Evolutionary conservation across 2,329 filamentous ascomycete species (phyloP), one percentile per base, ranked within the genome.

Genomic region (Cadophora sp.): DNA sequence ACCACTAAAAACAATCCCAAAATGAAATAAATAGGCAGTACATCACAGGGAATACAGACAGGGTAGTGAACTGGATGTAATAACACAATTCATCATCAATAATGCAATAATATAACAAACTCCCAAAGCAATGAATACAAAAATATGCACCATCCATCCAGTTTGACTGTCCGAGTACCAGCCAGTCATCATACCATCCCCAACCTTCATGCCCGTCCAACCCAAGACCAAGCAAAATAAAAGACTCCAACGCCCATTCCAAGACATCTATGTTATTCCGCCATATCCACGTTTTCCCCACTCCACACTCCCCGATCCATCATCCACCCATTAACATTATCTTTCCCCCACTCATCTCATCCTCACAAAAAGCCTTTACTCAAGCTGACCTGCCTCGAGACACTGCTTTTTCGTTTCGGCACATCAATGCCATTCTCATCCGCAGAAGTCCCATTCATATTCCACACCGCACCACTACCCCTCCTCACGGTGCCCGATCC

Each of bases 331-430:
- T 60, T 48, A 47, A 30, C 24, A 60, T 60, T 60, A 60, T 8
- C 16, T 16, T 45, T 43, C 14, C n/a, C n/a, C 22, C 24, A 11
- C 4, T 30, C 39, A 36, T 18, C 48, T n/a, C 33, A 41, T 36
- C 30, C 53, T 74, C 62, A 93, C 79, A 93, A 81, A 76, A 94
- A 93, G n/a, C 91, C 91, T 80, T 94, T 93, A 55, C 89, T 93
- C 78, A 92, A 81, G 78, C 91, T 93, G 65, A 87, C 85, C 73
- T 83, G 82, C 76, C 88, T 83, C 69, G 82, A 84, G 79, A 89
- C 80, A 78, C 87, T 89, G 78, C 85, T 88, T 81, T 91, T 91
- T 74, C 90, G 83, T 78, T 85, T 85, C 18, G 87, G 88, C 60
- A 89, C 81, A 62, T 88, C 87, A 66, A 86, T 74, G 39, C 73